A percentile compares a stretch with the other conserved stretches of the same genome.
Conservation (phyloP, 2,329 filamentous ascomycete species). For the Scleromitrula shiraiana region DNA sequence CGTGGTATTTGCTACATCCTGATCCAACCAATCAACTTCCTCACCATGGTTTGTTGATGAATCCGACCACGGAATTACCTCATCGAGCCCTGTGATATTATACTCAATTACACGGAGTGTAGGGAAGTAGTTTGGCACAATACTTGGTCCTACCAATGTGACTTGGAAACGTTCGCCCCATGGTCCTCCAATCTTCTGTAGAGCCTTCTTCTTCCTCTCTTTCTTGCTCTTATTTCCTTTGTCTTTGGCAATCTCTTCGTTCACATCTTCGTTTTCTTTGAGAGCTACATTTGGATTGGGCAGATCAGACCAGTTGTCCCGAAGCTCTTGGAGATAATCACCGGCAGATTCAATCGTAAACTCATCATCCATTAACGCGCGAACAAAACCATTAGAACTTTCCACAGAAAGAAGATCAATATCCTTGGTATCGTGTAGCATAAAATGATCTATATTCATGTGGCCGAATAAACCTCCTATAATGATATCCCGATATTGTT, state of each 20-base stretch:
- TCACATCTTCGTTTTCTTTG: constrained; percentile 15
- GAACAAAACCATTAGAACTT: constrained; percentile 21
- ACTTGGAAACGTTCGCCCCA: constrained; percentile 82
- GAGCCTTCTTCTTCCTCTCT: constrained; percentile 44
- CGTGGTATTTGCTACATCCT: background rate
- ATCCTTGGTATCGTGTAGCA: constrained; percentile 78
- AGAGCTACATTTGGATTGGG: constrained; percentile 38
- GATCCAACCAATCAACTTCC: constrained; percentile 17
- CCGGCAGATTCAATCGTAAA: constrained; percentile 59
- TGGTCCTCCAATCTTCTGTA: constrained; percentile 65
- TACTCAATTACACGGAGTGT: constrained; percentile 88
- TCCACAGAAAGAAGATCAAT: constrained; percentile 49
- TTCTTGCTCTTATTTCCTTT: constrained; percentile 44
- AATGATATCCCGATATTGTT: constrained; percentile 85
- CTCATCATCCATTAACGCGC: constrained; percentile 41
- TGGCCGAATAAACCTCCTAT: constrained; percentile 77
- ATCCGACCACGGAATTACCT: constrained; percentile 19
- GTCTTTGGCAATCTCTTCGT: constrained; percentile 37
- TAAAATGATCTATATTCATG: constrained; percentile 98
- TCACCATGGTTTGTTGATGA: constrained; percentile 3
- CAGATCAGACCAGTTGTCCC: constrained; percentile 69
- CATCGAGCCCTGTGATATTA: constrained; percentile 56
- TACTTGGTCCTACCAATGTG: constrained; percentile 72
- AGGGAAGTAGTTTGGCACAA: constrained; percentile 90
- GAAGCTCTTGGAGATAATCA: constrained; percentile 72